Evolutionary conservation across 345 rosid species (phyloP), one percentile per base, ranked within the genome.

Genomic region (Arabidopsis arenosa): DNA sequence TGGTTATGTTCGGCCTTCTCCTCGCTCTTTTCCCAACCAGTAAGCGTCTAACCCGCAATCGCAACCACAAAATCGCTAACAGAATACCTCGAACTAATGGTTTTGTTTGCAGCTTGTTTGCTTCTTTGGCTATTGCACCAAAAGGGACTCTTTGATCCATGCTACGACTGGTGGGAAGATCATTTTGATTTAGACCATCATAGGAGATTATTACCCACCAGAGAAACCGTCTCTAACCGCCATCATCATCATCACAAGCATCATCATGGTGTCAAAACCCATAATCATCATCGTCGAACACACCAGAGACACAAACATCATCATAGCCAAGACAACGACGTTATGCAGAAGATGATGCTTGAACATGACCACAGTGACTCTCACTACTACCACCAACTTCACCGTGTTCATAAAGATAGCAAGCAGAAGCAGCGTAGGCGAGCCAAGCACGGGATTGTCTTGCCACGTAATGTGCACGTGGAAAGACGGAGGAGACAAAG

Each of bases 161-260:
- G 89, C 66, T 87, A 85, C 76, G 93, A 90, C 72, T 90, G 93
- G 97, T 92, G 88, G 84, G 96, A 90, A 63, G 92, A 92, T 73
- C 85, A 83, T 75, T 82, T 83, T 36, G 74, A 60, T 44, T 43
- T 64, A 43, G 69, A 68, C 35, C 74, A 61, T 62, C 35, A 63
- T 43, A 21, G 53, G 8, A 72, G 55, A 40, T 35, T 37, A 28
- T 49, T 53, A 72, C 18, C 40, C 14, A 43, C 57, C 9, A 76
- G 74, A 76, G 70, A 52, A 52, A 5, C 21, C 41, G 39, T 21
- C 14, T 0, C 13, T 49, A 57, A 80, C 65, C 83, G 21, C 7
- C 81, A 23, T 41, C 81, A 69, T 63, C 89, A 80, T 26, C 66
- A 53, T 48, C 30, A n/a, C 66, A 21, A 65, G 2, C 77, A 51